Evolutionary conservation across 1,139 yeast genomes (phyloP), one percentile per base, ranked within the genome.

Genomic region (Geotrichum histeridarum): DNA sequence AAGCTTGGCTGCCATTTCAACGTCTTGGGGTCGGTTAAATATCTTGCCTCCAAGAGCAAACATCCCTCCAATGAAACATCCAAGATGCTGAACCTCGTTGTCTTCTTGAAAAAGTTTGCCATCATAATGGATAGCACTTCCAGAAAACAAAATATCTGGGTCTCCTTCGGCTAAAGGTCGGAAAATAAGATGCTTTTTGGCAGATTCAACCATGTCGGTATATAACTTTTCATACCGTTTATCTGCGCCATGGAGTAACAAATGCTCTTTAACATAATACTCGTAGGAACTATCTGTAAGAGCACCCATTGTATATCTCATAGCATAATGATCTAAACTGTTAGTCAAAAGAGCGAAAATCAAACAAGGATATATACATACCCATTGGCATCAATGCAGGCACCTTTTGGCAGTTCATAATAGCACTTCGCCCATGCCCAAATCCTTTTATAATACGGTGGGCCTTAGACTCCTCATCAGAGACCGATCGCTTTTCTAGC

Each of bases 61-160:
- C 73, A 84, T 80, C 1, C 91, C 88, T 37, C 90, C 93, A 50
- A 84, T 77, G 65, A 83, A 84, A 65, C 95, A 86, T 8, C 86
- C 79, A 60, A 84, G 74, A 63, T 84, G 87, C 60, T 81, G 75
- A 79, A 66, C 65, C 48, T 67, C 69, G 31, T 69, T 57, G 30
- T 51, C 58, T 4, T 56, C 62, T 38, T 55, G 54, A 8, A 42
- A 30, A 33, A 54, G n/a, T 2, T n/a, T n/a, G 17, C n/a, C 30
- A 8, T 35, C 32, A 33, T 22, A 31, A 17, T 33, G 31, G 31
- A 46, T 27, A 5, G 18, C 18, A 63, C 74, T 18, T 68, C 79
- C 82, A 66, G 70, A 71, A 73, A 57, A 77, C 60, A 55, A 65
- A 65, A 71, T 64, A 63, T 81, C 82, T 50, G 78, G 74, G 59